Percentiles rank a stretch among this genome's conserved stretches.
These are phyloP conservation scores for Rhizopus microsporus DNA, from an alignment of 371 early-diverging fungal genomes.

Conservation along the genomic window DNA sequence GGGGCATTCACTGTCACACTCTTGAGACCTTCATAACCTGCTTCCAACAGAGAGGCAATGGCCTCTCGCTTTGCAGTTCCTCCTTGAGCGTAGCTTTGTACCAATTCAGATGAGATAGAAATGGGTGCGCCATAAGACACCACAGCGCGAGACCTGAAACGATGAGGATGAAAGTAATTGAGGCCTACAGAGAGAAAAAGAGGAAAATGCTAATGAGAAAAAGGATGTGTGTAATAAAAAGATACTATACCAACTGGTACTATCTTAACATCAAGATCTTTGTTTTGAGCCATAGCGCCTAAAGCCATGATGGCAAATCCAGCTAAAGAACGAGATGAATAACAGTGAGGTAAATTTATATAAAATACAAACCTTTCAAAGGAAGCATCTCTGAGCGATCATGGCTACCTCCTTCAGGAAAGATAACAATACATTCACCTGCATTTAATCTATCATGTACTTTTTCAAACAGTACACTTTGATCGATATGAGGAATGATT, in stretches of 20 bases:
- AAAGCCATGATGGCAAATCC: slow-evolving; percentile 81
- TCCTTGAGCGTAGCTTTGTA: slow-evolving; percentile 68
- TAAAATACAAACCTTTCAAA: slow-evolving; percentile 55
- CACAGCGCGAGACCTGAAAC: slow-evolving; percentile 86
- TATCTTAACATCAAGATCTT: slow-evolving; percentile 72
- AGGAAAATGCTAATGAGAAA: not conserved
- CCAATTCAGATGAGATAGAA: slow-evolving; percentile 57
- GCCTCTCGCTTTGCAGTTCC: slow-evolving; percentile 72
- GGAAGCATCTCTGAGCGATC: slow-evolving; percentile 84
- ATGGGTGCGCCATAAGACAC: slow-evolving; percentile 84
- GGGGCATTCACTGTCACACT: slow-evolving; percentile 82
- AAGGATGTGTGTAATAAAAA: not conserved
- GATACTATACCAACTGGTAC: slow-evolving; percentile 62
- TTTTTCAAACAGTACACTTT: slow-evolving; percentile 64
- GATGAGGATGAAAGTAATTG: slow-evolving; percentile 86
- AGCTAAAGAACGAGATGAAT: slow-evolving; percentile 36
- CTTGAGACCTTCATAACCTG: slow-evolving; percentile 64
- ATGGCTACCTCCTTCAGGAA: slow-evolving; percentile 90
- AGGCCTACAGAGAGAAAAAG: slow-evolving; percentile 41
- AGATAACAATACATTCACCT: slow-evolving; percentile 77
- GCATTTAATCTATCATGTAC: slow-evolving; percentile 66
- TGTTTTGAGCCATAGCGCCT: slow-evolving; percentile 72
- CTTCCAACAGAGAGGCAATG: slow-evolving; percentile 58
- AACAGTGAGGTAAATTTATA: not conserved
- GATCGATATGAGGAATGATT: slow-evolving; percentile 74